Base-by-base conservation (phyloP, 441 rosid genomes). In the Bruguiera hainesii region DNA sequence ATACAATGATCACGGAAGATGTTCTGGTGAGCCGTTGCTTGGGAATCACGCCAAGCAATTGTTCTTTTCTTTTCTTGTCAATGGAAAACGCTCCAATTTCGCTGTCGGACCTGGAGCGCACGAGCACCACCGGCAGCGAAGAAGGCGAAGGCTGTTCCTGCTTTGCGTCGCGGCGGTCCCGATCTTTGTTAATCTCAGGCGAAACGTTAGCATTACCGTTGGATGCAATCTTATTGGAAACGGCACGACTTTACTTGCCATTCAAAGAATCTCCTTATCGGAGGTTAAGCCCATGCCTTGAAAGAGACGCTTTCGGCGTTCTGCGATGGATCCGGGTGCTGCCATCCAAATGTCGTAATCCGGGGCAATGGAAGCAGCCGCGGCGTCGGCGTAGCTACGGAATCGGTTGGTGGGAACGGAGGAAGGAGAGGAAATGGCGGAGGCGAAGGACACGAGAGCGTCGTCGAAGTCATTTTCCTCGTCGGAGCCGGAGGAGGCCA, bases 331-430 rank as follows among this genome's bases (percentile, higher is more conserved):
- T 7, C 94, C 94, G 0, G 99, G 99, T 9, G 91, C 87, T 0
- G 90, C 75, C 96, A 85, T 88, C 99, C 99, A 94, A 30, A 91
- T 67, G 53, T 89, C 81, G 65, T 91, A 94, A 29, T 91, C 84
- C 1, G 83, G 85, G 0, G 83, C 33, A 5, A 31, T 31, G 33
- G 33, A 31, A 31, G 33, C 33, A 31, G 67, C 39, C 5, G 68
- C 55, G 7, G 76, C 5, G 35, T 71, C 61, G 3, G 83, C 71
- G 39, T 75, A 67, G 28, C 66, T 70, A 1, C 78, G 82, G 56
- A 68, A 81, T 9, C 81, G 72, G 37, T 50, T 28, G 30, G 25
- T 71, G 72, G 26, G 26, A 26, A 26, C 26, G 26, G 26, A 26
- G 26, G 63, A 57, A 64, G 61, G 60, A 25, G 85, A 76, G 25